Evolutionary conservation across 805 yeast species (phyloP).

Genomic region (Zygoascus tannicola): DNA sequence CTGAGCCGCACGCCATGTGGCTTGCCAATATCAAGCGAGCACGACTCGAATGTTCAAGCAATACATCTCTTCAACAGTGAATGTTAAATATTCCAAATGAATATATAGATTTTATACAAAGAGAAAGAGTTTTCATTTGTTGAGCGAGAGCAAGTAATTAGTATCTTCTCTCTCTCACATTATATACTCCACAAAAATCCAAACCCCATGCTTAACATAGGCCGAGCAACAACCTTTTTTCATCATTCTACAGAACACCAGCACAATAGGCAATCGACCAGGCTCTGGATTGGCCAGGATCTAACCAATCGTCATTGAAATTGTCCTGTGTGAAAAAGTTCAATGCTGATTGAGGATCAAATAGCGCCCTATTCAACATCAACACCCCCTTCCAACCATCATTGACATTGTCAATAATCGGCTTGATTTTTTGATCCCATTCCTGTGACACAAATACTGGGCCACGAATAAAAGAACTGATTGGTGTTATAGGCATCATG

Average conservation of each 20-base stretch:
- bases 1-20: no score
- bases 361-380: constrained; percentile 60
- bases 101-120: no score
- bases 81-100: no score
- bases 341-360: constrained; percentile 54
- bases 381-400: constrained; percentile 63
- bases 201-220: no score
- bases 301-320: constrained; percentile 49
- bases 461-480: constrained; percentile 45
- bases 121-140: no score
- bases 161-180: no score
- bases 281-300: constrained; percentile 71
- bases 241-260: constrained; percentile 2
- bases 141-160: no score
- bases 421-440: constrained; percentile 45
- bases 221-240: no score
- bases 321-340: constrained; percentile 43
- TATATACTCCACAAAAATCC: no score
- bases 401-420: constrained; percentile 34
- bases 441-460: constrained; percentile 44
- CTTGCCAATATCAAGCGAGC: no score
- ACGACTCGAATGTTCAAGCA: no score
- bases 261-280: constrained; percentile 67
- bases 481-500: constrained; percentile 64
- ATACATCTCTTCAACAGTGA: no score